Evolutionary conservation across 768 basidiomycete genomes (phyloP).

Genomic region (Lyophyllum shimeji): DNA sequence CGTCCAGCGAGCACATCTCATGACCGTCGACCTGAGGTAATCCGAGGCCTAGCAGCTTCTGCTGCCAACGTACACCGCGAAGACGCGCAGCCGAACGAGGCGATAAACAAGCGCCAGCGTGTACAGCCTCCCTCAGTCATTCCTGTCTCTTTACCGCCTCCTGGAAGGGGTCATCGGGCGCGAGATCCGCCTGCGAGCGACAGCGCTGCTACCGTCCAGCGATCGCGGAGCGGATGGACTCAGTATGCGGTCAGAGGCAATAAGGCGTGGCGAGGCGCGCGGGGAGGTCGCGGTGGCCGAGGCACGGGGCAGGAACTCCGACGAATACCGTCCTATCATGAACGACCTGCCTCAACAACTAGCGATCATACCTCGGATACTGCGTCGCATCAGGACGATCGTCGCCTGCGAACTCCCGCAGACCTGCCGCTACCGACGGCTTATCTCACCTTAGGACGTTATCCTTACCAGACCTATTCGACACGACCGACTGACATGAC

Average conservation of each 20-base stretch:
- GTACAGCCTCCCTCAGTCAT: slow-evolving; percentile 14
- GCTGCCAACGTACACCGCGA: slow-evolving; percentile 10
- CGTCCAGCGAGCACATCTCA: background rate
- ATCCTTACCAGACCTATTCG: background rate
- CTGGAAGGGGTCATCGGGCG: background rate
- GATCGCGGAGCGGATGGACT: background rate
- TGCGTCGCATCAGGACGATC: background rate
- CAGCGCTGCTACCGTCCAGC: background rate
- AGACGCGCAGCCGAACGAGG: slow-evolving; percentile 21
- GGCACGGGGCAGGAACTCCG: background rate
- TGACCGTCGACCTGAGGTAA: background rate
- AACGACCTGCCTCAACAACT: background rate
- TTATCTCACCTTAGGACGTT: background rate
- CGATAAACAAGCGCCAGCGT: slow-evolving; percentile 14
- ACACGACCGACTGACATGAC: background rate
- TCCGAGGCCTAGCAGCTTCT: background rate
- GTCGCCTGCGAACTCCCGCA: background rate
- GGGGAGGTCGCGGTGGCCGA: background rate
- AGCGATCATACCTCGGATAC: background rate
- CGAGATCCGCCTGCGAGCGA: background rate
- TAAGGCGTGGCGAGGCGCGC: slow-evolving; percentile 5
- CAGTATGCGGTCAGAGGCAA: slow-evolving; percentile 7
- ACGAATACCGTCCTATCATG: background rate
- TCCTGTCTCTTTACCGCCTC: background rate
- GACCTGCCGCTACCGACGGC: background rate